Base-by-base conservation (phyloP, 352 stramenopile species). In the Pythium pectinolyticum region DNA sequence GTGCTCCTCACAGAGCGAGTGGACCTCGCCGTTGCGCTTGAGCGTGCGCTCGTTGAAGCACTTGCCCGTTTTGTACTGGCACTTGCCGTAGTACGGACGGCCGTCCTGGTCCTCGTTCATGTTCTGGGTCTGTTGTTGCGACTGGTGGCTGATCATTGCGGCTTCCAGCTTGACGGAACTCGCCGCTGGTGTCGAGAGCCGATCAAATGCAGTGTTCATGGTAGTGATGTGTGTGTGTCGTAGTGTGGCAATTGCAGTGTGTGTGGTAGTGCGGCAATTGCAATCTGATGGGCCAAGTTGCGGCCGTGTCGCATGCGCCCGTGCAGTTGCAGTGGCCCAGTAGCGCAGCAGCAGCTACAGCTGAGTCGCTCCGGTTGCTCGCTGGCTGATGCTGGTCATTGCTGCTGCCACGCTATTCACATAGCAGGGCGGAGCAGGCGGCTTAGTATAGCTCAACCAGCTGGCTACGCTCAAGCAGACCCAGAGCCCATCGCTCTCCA, bases 41-140 rank as follows among this genome's bases (percentile, higher is more conserved):
- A 90, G 73, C 24, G 86, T 89, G 57, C 86, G 84, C 62, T 93
- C 84, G 48, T 95, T 95, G 60, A 89, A 90, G 69, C 86, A 95
- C 64, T 95, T 95, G 70, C 86, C 82, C 27, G 86, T 92, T 64
- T 95, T 92, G 78, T 95, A 95, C 69, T 91, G 79, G 63, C 84
- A 95, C 64, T 92, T 94, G 67, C 83, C 83, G 27, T 79, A 79
- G 70, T 89, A 90, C 41, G 67, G 49, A 0, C 80, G 76, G 31
- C 62, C 57, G 34, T 64, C 28, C 3, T 30, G n/a, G 49, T 43
- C 37, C 8, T n/a, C n/a, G n/a, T n/a, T n/a, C n/a, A n/a, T n/a
- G n/a, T n/a, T n/a, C n/a, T n/a, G n/a, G n/a, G n/a, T n/a, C n/a
- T 67, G 57, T 24, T 39, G 41, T 25, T 47, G 39, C 22, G n/a